Evolutionary conservation across 345 rosid genomes (phyloP).

Genomic region (Trapa bicornis): DNA sequence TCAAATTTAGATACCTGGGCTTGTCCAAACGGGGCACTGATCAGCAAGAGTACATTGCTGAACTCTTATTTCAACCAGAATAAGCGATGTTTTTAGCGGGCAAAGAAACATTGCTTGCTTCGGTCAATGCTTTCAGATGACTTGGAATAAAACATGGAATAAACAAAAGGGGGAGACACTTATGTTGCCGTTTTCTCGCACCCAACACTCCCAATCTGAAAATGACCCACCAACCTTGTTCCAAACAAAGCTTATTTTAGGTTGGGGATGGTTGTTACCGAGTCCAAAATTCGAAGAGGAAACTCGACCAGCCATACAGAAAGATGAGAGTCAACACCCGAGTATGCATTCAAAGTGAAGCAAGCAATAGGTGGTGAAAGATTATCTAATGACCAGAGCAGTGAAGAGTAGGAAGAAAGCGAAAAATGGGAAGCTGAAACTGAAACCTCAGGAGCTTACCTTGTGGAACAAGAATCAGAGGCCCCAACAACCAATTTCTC

Average conservation of each 20-base stretch:
- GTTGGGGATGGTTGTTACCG: slow-evolving; percentile 15
- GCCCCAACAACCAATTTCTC: not conserved
- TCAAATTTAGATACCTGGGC: slow-evolving; percentile 4
- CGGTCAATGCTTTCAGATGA: not conserved
- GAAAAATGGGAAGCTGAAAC: slow-evolving; percentile 13
- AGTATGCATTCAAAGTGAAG: slow-evolving; percentile 39
- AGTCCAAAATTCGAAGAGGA: slow-evolving; percentile 3
- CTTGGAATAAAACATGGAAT: not conserved
- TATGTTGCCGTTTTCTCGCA: slow-evolving; percentile 4
- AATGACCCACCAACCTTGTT: slow-evolving; percentile 26
- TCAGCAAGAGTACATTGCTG: not conserved
- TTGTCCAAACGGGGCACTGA: not conserved
- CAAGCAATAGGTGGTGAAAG: slow-evolving; percentile 34
- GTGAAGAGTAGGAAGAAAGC: slow-evolving; percentile 50
- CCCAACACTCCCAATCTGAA: slow-evolving; percentile 9
- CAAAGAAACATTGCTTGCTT: not conserved
- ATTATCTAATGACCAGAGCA: slow-evolving; percentile 3
- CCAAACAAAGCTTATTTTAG: slow-evolving; percentile 14
- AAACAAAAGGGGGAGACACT: not conserved
- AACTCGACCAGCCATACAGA: slow-evolving; percentile 6
- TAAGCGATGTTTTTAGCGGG: not conserved
- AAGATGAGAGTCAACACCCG: slow-evolving; percentile 10
- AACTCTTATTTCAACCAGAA: not conserved
- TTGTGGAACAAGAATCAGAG: not conserved
- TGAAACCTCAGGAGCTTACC: slow-evolving; percentile 6